Evolutionary conservation across 2,329 filamentous ascomycete genomes (phyloP).

Genomic region (Zymoseptoria crescenta): DNA sequence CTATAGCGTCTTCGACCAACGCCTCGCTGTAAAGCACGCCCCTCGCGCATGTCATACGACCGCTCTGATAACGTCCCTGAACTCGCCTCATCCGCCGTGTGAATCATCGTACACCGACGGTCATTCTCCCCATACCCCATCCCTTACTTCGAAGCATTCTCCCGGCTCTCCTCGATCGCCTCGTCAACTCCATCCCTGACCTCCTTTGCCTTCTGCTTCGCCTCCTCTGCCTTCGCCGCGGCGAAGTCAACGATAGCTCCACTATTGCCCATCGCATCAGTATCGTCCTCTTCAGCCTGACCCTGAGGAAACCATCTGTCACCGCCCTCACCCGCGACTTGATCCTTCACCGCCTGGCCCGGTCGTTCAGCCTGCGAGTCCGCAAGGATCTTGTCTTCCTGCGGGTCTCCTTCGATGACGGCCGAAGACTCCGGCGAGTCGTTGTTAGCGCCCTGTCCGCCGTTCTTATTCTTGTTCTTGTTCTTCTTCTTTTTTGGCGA

Average conservation of each 20-base stretch:
- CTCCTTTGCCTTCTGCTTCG: conserved; percentile 2
- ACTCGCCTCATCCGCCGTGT: background rate
- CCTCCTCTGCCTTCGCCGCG: conserved; percentile 14
- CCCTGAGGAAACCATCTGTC: background rate
- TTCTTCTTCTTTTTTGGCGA: background rate
- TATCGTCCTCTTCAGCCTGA: conserved; percentile 12
- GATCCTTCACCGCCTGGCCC: background rate
- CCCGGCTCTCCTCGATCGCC: conserved; percentile 1
- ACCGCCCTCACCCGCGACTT: background rate
- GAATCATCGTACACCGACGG: background rate
- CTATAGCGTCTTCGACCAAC: background rate
- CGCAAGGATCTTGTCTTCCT: conserved; percentile 19
- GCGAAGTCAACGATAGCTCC: conserved; percentile 22
- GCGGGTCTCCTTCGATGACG: conserved; percentile 11
- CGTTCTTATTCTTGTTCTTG: background rate
- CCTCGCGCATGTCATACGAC: background rate
- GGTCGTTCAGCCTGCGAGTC: conserved; percentile 16
- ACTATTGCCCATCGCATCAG: conserved; percentile 25
- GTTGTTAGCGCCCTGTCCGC: background rate
- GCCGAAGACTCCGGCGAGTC: conserved; percentile 1
- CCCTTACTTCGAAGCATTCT: background rate
- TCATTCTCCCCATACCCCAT: background rate
- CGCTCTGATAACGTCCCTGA: background rate
- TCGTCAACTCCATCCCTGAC: conserved; percentile 17
- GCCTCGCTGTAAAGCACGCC: background rate